Percentiles rank a stretch among this genome's conserved stretches.
phyloP scores from a whole-genome alignment of 1,139 yeast genomes.

The Torulaspora pretoriensis region DNA sequence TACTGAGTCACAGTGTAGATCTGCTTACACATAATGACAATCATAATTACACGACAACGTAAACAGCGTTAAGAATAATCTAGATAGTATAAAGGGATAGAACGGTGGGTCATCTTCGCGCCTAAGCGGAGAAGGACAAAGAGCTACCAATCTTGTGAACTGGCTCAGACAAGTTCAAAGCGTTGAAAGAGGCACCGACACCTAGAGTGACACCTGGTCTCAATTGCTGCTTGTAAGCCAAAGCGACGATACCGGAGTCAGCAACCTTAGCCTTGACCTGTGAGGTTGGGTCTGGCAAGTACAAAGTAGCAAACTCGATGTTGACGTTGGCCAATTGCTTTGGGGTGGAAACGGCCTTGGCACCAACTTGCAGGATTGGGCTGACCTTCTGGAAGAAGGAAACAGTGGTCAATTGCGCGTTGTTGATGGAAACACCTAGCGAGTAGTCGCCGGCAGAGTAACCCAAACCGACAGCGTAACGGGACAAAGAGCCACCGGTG shows the following conservation, averaged over 20 bases:
- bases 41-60: conserved; percentile 5
- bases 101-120: not conserved
- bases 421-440: conserved; percentile 81
- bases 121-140: conserved; percentile 81
- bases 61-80: conserved; percentile 8
- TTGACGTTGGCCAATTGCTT: conserved; percentile 68
- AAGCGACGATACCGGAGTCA: conserved; percentile 92
- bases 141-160: conserved; percentile 98
- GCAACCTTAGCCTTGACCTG: conserved; percentile 96
- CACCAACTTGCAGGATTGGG: conserved; percentile 92
- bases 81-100: conserved; percentile 2
- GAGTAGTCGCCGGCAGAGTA: conserved; percentile 86
- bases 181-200: conserved; percentile 95
- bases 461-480: conserved; percentile 92
- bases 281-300: conserved; percentile 79
- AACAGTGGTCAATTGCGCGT: conserved; percentile 87
- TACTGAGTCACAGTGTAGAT: no score
- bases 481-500: conserved; percentile 85
- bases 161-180: conserved; percentile 92
- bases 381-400: conserved; percentile 96
- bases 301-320: conserved; percentile 95
- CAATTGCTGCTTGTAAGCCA: conserved; percentile 90
- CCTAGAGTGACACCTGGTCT: conserved; percentile 98
- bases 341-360: conserved; percentile 95
- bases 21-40: not conserved